Evolutionary conservation across 1,139 yeast genomes (phyloP), one percentile per base, ranked within the genome.

Genomic region (Kurtzmaniella quercitrusa): DNA sequence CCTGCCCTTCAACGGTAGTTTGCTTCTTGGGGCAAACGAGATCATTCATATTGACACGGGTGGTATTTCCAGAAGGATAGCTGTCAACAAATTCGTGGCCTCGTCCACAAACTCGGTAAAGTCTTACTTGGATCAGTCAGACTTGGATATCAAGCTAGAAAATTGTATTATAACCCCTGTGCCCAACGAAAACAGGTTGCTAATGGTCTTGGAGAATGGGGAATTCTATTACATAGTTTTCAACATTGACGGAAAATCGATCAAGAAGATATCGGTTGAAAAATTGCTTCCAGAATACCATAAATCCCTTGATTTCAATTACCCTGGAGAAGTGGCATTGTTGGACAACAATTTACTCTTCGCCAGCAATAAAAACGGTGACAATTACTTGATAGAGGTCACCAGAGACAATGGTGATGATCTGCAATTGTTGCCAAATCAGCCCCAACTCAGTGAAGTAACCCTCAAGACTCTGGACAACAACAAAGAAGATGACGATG

Each of bases 21-120:
- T 90, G 14, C 61, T 90, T 17, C 46, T 87, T 8, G 97, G 97
- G 1, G 75, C 85, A 25, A 90, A 91, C 58, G 89, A 85, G 52
- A 55, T 91, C 14, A 66, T 89, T 15, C 94, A 88, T 59, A 76
- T 90, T 18, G 96, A 90, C 57, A 81, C 88, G 42, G 82, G 94
- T 2, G 97, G 97, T 9, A 77, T 85, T 21, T 62, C 75, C 1
- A 77, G 80, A 52, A 85, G 91, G 34, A 68, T 85, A 1, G 82
- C 85, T 1, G 80, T 85, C 5, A 88, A 87, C 57, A 66, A 71
- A 46, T 84, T 65, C 52, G 77, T 81, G 14, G 54, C 71, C 1
- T 65, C 70, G 25, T 70, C 73, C 37, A 78, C 91, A 0, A 34
- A 23, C 16, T 68, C 81, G 40, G 69, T 70, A 15, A 69, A 72